A percentile compares a stretch with the other conserved stretches of the same genome.
Conservation (phyloP, 352 stramenopile species). For the Thalassiosira mediterranea region DNA sequence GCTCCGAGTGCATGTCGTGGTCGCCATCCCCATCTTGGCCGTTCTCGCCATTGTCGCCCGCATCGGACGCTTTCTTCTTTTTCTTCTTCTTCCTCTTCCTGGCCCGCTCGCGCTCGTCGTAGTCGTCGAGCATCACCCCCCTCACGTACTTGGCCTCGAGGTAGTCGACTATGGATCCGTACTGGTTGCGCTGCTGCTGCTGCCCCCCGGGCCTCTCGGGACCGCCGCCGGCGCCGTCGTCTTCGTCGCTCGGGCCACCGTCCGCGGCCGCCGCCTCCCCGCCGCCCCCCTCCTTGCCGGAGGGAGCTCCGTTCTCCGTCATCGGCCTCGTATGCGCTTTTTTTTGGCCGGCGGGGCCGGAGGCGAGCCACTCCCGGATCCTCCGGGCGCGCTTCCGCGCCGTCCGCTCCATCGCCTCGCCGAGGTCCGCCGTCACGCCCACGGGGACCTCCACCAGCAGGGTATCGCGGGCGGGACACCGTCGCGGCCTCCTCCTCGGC, state of each 20-base stretch:
- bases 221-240: slow-evolving; percentile 3
- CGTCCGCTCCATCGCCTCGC: slow-evolving; percentile 64
- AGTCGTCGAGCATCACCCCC: slow-evolving; percentile 72
- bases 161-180: slow-evolving; percentile 78
- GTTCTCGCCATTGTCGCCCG: background rate
- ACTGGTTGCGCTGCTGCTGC: slow-evolving; percentile 48
- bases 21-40: slow-evolving; percentile 29
- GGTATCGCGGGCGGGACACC: slow-evolving; percentile 53
- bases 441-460: slow-evolving; percentile 74
- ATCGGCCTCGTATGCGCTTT: background rate
- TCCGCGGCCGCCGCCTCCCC: slow-evolving; percentile 27
- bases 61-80: slow-evolving; percentile 9
- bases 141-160: slow-evolving; percentile 82
- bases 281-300: slow-evolving; percentile 12
- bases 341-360: slow-evolving; percentile 20
- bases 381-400: slow-evolving; percentile 56
- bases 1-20: slow-evolving; percentile 31
- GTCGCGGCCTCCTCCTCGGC: slow-evolving; percentile 4
- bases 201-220: slow-evolving; percentile 5
- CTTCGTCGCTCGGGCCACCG: slow-evolving; percentile 4
- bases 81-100: slow-evolving; percentile 33
- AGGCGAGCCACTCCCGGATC: slow-evolving; percentile 51
- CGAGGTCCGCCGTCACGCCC: slow-evolving; percentile 69
- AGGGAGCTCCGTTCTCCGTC: background rate
- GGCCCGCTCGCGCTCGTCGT: slow-evolving; percentile 32